Evolutionary conservation across 164 flowering plant genomes (phyloP).

Genomic region (Pachysandra terminalis): DNA sequence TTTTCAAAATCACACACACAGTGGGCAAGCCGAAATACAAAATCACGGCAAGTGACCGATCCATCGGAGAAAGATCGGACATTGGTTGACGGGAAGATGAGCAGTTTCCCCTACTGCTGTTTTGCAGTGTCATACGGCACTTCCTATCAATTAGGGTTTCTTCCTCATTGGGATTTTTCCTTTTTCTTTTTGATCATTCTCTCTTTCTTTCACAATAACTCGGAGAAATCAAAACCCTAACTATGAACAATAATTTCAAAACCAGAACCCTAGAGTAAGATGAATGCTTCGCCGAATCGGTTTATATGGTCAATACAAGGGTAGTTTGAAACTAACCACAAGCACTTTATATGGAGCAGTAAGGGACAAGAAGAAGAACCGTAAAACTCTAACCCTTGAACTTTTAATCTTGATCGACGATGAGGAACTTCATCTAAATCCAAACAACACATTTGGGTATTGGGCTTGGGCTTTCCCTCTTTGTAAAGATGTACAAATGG

Average conservation of each 20-base stretch:
- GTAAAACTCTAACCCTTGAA: neutral
- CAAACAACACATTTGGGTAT: too few relatives aligned
- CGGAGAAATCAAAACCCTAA: neutral
- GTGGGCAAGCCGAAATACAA: constrained; percentile 1
- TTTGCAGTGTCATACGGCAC: constrained; percentile 48
- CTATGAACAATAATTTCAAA: too few relatives aligned
- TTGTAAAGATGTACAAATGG: too few relatives aligned
- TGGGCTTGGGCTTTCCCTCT: too few relatives aligned
- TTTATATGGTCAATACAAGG: too few relatives aligned
- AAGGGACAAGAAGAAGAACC: too few relatives aligned
- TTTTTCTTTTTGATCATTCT: neutral
- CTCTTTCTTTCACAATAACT: neutral
- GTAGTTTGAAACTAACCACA: too few relatives aligned
- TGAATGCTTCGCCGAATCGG: too few relatives aligned
- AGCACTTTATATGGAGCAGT: too few relatives aligned
- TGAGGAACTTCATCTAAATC: neutral
- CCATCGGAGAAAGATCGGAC: neutral
- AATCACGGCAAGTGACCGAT: neutral
- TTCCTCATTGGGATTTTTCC: constrained; percentile 7
- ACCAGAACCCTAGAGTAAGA: too few relatives aligned
- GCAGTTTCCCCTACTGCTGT: constrained; percentile 16
- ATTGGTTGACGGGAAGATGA: constrained; percentile 16
- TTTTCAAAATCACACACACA: constrained; percentile 42
- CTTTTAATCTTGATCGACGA: neutral
- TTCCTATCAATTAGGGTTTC: constrained; percentile 29